Base-by-base conservation (phyloP, 2,329 filamentous ascomycete species). In the Byssochlamys sp. region DNA sequence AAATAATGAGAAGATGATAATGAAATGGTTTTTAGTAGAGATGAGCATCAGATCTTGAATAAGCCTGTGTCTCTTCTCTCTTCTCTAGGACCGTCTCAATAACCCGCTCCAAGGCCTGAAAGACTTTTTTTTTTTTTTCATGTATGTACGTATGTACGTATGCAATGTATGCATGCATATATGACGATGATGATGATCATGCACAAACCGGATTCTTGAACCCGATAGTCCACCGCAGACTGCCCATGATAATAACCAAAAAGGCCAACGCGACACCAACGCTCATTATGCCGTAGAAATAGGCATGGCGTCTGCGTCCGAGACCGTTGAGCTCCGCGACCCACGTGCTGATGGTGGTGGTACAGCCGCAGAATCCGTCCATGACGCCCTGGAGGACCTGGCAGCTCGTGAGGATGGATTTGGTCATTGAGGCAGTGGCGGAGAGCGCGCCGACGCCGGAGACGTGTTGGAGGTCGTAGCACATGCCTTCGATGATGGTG, bases 381-480 rank as follows among this genome's bases (percentile, higher is more conserved):
- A 84, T 80, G 2, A 87, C 71, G 4, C 84, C 84, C 65, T 86
- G 83, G 53, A 89, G 69, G 0, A 89, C 81, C 71, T 88, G 85
- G 60, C 87, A 91, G 0, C 84, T 84, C 0, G 66, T 70, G 1
- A 81, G 55, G 14, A 64, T 60, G 9, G 61, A 58, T 29, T 51
- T 35, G 24, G 51, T 55, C 27, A 53, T 27, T 7, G 84, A 65
- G 0, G 79, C 81, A 3, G 77, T 77, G 55, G 58, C 54, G 54
- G 63, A 62, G 1, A 79, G 61, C 0, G 79, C 81, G 0, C 79
- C 80, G 5, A 71, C 65, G 1, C 76, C 70, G n/a, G 63, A 58
- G 0, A 83, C 77, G 66, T 90, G 90, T 62, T 90, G 88, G 54
- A 96, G 75, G 67, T 95, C 88, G 77, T 83, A 95, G 29, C 84